phyloP scores from a whole-genome alignment of 2,329 filamentous ascomycete species.

The Drechslerella dactyloides region DNA sequence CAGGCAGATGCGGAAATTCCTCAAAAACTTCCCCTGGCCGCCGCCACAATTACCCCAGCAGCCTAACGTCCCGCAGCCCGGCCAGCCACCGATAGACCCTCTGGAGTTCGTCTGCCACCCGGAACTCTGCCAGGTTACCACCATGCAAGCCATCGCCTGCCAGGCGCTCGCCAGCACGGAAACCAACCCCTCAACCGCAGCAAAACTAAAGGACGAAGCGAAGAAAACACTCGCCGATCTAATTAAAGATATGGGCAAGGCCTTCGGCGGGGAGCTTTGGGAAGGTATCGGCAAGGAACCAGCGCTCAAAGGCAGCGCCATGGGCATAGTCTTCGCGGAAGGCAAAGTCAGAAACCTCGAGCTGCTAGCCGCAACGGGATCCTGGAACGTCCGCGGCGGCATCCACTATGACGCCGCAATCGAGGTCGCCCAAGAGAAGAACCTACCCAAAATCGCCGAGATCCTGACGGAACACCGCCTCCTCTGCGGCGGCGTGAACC shows the following conservation, averaged over 20 bases:
- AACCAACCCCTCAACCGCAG: not conserved
- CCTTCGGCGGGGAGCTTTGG: slow-evolving; percentile 1
- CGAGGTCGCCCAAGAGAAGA: not conserved
- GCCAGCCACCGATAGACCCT: not conserved
- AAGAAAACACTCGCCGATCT: not conserved
- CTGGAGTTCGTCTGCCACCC: not conserved
- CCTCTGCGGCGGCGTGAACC: not conserved
- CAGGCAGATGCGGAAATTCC: not conserved
- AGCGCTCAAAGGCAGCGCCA: not conserved
- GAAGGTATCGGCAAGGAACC: not conserved
- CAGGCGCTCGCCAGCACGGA: not conserved
- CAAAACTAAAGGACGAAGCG: not conserved
- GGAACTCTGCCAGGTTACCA: not conserved
- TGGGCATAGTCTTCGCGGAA: not conserved
- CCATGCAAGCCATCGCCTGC: not conserved
- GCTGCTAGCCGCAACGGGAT: not conserved
- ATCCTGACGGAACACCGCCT: not conserved
- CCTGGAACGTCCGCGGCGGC: not conserved
- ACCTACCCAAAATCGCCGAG: not conserved
- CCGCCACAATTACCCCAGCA: not conserved
- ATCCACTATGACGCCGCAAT: not conserved
- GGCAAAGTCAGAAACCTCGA: not conserved
- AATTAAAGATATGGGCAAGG: not conserved
- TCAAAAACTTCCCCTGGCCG: slow-evolving; percentile 2
- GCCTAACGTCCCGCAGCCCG: not conserved